phyloP scores from a whole-genome alignment of 345 rosid genomes.

The Aquilaria sinensis region DNA sequence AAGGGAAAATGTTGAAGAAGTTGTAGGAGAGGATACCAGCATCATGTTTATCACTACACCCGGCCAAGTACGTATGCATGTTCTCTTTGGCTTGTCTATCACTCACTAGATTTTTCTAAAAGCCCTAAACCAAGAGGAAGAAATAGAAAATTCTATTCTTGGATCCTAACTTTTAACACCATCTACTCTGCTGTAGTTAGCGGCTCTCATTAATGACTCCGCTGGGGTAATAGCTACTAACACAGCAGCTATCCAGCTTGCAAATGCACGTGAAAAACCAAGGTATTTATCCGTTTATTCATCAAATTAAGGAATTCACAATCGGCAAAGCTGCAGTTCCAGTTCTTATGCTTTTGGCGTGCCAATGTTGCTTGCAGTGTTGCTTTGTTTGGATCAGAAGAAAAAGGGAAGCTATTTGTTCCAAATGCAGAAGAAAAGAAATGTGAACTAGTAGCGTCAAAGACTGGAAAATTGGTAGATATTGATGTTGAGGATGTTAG shows the following conservation, averaged over 20 bases:
- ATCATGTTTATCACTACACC: slow-evolving; percentile 86
- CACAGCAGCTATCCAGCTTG: slow-evolving; percentile 90
- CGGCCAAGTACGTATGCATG: slow-evolving; percentile 52
- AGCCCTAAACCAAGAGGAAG: neutral
- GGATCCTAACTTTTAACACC: neutral
- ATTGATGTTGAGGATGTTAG: slow-evolving; percentile 50
- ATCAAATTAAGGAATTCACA: neutral
- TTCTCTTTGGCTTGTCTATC: neutral
- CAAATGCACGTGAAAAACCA: slow-evolving; percentile 70
- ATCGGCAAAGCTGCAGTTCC: neutral
- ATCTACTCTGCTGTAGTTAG: slow-evolving; percentile 47
- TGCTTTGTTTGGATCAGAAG: slow-evolving; percentile 70
- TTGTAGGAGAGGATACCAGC: slow-evolving; percentile 58
- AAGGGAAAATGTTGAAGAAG: slow-evolving; percentile 82
- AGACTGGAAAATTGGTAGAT: slow-evolving; percentile 62
- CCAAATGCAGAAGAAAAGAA: slow-evolving; percentile 67
- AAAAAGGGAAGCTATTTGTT: slow-evolving; percentile 61
- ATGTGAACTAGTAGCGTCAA: slow-evolving; percentile 54
- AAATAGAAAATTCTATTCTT: slow-evolving; percentile 4
- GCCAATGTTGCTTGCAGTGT: slow-evolving; percentile 41
- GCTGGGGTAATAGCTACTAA: slow-evolving; percentile 89
- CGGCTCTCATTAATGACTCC: slow-evolving; percentile 84
- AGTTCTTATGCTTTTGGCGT: slow-evolving; percentile 2
- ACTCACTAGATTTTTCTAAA: neutral
- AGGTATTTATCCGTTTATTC: slow-evolving; percentile 28